These are phyloP conservation scores for Diaporthe humulicola DNA, from an alignment of 2,329 filamentous ascomycete genomes.

Conservation along the genomic window DNA sequence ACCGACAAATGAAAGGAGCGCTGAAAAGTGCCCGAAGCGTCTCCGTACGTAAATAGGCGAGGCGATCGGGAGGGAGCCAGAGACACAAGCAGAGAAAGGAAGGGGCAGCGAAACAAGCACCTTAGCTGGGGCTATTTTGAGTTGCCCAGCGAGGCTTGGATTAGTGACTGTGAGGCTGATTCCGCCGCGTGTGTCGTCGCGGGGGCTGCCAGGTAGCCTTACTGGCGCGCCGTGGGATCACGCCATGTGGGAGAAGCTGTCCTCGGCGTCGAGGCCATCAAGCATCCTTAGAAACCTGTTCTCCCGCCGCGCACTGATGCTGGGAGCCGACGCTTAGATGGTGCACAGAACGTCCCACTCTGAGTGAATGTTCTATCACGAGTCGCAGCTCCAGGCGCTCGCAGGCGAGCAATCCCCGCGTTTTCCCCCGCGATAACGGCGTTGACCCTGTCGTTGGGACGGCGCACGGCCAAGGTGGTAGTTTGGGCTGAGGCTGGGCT, in stretches of 20 bases:
- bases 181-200: constrained; percentile 2
- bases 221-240: not conserved
- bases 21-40: not conserved
- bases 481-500: constrained; percentile 17
- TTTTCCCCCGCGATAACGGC: not conserved
- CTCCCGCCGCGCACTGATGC: constrained; percentile 9
- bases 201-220: not conserved
- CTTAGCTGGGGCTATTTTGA: not conserved
- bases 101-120: not conserved
- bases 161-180: not conserved
- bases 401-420: not conserved
- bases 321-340: not conserved
- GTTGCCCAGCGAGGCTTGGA: constrained; percentile 1
- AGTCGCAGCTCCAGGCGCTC: not conserved
- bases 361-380: not conserved
- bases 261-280: not conserved
- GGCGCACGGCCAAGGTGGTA: constrained; percentile 16
- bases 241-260: not conserved
- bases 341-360: constrained; percentile 2
- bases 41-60: too few relatives aligned
- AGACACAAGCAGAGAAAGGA: not conserved
- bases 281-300: constrained; percentile 1
- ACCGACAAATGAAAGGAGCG: constrained; percentile 11
- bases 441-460: not conserved
- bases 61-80: not conserved